Percentiles rank a stretch among this genome's conserved stretches.
These are phyloP conservation scores for Clausena lansium DNA, from an alignment of 345 rosid genomes.

Conservation along the genomic window DNA sequence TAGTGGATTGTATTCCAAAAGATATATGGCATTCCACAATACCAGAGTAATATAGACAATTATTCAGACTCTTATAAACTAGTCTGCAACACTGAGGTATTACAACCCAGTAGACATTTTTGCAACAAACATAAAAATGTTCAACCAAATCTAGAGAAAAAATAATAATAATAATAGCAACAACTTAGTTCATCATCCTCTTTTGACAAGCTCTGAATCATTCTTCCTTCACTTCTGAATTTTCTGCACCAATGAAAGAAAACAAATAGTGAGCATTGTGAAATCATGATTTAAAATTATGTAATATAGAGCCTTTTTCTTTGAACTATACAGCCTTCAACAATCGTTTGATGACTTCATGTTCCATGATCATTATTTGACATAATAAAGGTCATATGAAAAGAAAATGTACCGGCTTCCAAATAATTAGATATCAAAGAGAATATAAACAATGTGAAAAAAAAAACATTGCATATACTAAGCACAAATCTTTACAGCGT, in stretches of 20 bases:
- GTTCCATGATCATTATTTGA: neutral
- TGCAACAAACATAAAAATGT: neutral
- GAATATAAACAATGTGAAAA: no score
- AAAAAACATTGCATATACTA: neutral
- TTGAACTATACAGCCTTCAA: neutral
- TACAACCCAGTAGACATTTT: neutral
- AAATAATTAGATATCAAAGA: neutral
- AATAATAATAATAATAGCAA: neutral
- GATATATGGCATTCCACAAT: neutral
- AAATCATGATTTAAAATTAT: no score
- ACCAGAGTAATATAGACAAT: neutral
- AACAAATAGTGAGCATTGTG: no score
- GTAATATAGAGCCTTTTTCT: no score
- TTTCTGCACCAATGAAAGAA: no score
- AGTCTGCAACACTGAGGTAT: no score
- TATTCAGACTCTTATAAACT: conserved; percentile 2
- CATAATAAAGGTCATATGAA: neutral
- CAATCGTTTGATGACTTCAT: neutral
- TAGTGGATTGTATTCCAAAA: neutral
- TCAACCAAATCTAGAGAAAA: no score
- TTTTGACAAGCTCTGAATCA: neutral
- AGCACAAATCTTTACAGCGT: neutral
- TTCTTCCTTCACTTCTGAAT: neutral
- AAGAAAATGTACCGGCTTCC: neutral
- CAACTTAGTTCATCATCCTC: neutral